Conservation (phyloP, 164 flowering plant species). For the Platanus orientalis region DNA sequence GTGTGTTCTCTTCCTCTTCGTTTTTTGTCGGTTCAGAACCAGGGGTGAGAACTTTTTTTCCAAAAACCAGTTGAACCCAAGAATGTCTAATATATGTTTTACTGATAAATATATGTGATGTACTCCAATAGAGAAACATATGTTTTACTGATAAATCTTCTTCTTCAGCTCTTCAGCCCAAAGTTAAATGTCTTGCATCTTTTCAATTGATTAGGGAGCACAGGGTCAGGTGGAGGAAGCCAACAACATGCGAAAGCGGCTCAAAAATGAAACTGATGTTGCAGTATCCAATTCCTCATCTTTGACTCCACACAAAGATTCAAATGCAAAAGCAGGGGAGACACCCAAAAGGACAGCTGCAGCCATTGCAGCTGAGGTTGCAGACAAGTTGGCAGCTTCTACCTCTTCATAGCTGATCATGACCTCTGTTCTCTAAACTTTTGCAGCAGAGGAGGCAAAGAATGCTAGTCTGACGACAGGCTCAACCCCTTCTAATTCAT, state of each 20-base stretch:
- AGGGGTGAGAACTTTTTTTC: too few relatives aligned
- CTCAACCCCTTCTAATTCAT: conserved; percentile 30
- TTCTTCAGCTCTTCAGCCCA: too few relatives aligned
- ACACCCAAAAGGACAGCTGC: conserved; percentile 61
- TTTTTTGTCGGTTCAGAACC: too few relatives aligned
- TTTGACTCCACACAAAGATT: conserved; percentile 19
- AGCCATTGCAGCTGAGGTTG: conserved; percentile 88
- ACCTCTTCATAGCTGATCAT: conserved; percentile 80
- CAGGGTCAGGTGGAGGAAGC: conserved; percentile 74
- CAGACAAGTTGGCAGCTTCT: conserved; percentile 90
- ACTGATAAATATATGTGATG: too few relatives aligned
- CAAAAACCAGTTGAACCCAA: too few relatives aligned
- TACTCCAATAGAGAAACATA: too few relatives aligned
- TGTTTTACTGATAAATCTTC: too few relatives aligned
- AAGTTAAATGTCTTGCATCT: neutral
- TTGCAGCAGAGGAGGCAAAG: conserved; percentile 89
- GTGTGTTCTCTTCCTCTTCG: too few relatives aligned
- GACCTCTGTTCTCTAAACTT: conserved; percentile 84
- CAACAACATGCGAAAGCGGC: conserved; percentile 50
- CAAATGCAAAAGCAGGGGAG: conserved; percentile 34
- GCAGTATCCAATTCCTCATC: conserved; percentile 33
- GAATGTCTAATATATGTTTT: too few relatives aligned
- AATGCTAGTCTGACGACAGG: conserved; percentile 45
- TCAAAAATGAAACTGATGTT: conserved; percentile 50
- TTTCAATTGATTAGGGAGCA: conserved; percentile 66